Base-by-base conservation (phyloP, 192 early-diverging fungal species). In the Helicostylum pulchrum region DNA sequence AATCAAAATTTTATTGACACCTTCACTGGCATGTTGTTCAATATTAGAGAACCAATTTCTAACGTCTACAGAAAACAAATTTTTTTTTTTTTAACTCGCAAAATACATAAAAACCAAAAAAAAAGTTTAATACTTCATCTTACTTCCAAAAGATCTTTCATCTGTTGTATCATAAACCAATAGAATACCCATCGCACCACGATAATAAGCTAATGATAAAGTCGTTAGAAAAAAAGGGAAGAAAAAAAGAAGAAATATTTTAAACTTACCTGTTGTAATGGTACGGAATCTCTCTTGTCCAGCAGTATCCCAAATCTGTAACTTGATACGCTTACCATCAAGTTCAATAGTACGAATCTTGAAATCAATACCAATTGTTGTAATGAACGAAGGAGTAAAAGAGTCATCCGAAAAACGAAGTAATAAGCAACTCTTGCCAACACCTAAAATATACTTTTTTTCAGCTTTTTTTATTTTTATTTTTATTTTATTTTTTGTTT, bases 21-120 rank as follows among this genome's bases (percentile, higher is more conserved):
- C 96, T 74, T 98, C 96, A 76, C 89, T 96, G 39, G 97, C 97
- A 72, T 99, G 93, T 72, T 99, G 96, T 75, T 99, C 97, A 71
- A 99, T 96, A 78, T 99, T 99, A 64, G 92, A 92, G 72, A 98
- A 96, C 97, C 97, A 99, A 83, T 96, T 99, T 71, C 96, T 87
- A 66, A 99, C 95, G 80, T 99, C 91, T 94, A 63, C 53, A n/a
- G 19, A 20, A 47, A 4, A 19, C 9, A 48, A n/a, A n/a, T n/a
- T n/a, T n/a, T n/a, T n/a, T n/a, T 15, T 9, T 17, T 19, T 48
- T 17, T 48, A 48, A 14, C 46, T 17, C 17, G 12, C 46, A 48
- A 19, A 9, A 45, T 9, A 45, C 44, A 48, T 48, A 48, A 5
- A 48, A 14, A 48, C 45, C n/a, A 26, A 26, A 0, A 26, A 26